A percentile compares a stretch with the other conserved stretches of the same genome.
phyloP scores from a whole-genome alignment of 768 basidiomycete species.

The Termitomyces sp. region DNA sequence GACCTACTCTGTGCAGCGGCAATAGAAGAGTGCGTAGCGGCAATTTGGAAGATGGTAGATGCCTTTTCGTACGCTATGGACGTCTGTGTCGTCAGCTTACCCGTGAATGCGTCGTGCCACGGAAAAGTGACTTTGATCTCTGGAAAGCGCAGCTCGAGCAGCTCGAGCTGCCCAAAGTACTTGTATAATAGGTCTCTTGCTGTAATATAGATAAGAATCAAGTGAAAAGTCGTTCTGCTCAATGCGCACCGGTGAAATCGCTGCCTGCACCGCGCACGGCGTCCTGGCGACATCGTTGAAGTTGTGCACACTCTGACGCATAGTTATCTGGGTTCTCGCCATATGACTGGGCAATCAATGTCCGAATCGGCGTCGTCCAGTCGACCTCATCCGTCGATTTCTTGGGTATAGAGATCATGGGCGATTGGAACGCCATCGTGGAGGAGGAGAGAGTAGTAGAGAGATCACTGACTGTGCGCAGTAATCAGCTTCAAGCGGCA shows the following conservation, averaged over 20 bases:
- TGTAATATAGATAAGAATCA: constrained; percentile 16
- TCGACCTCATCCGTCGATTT: constrained; percentile 97
- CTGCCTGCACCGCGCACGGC: constrained; percentile 96
- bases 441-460: background rate
- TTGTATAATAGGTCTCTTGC: constrained; percentile 96
- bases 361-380: constrained; percentile 87
- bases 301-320: constrained; percentile 72
- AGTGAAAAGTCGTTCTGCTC: too few relatives aligned
- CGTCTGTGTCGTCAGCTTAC: constrained; percentile 90
- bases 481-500: too few relatives aligned
- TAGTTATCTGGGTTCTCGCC: constrained; percentile 92
- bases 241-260: constrained; percentile 74
- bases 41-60: constrained; percentile 94
- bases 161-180: constrained; percentile 98
- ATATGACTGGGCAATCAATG: constrained; percentile 86
- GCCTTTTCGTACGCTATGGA: constrained; percentile 99
- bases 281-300: constrained; percentile 93
- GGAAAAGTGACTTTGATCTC: constrained; percentile 96
- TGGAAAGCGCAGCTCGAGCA: constrained; percentile 93
- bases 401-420: constrained; percentile 88
- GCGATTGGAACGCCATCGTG: constrained; percentile 73
- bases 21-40: constrained; percentile 89
- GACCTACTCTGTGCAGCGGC: constrained; percentile 81
- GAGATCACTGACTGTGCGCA: background rate
- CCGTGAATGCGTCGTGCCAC: constrained; percentile 96